Percentiles rank a stretch among this genome's conserved stretches.
These are phyloP conservation scores for Talaromyces sp. DNA, from an alignment of 2,329 filamentous ascomycete species.

Conservation along the genomic window DNA sequence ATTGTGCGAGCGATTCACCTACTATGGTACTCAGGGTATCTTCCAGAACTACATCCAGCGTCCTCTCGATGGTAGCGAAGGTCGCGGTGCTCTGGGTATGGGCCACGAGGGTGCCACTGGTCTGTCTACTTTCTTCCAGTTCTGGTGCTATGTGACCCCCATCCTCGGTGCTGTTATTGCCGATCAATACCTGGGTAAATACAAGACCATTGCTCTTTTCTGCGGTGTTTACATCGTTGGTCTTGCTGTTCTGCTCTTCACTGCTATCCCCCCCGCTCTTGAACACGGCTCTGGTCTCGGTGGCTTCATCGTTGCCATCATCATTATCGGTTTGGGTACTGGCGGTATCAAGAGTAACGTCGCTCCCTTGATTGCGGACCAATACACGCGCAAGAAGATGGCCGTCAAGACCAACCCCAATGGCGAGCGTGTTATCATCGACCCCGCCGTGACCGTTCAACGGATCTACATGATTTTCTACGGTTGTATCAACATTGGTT, in stretches of 20 bases:
- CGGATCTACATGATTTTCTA: conserved; percentile 72
- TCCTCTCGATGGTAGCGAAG: conserved; percentile 33
- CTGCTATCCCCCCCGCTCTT: conserved; percentile 49
- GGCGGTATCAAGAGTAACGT: conserved; percentile 36
- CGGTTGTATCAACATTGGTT: conserved; percentile 68
- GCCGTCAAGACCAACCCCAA: conserved; percentile 37
- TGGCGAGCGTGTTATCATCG: conserved; percentile 57
- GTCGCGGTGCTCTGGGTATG: conserved; percentile 38
- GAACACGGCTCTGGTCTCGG: conserved; percentile 47
- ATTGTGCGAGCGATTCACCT: conserved; percentile 55
- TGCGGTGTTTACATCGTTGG: conserved; percentile 40
- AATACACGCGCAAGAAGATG: conserved; percentile 57
- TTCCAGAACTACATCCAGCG: conserved; percentile 52
- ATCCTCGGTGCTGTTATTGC: conserved; percentile 55
- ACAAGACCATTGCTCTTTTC: conserved; percentile 49
- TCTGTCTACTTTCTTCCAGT: conserved; percentile 50
- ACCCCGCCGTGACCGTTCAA: conserved; percentile 61
- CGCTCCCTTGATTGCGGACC: conserved; percentile 57
- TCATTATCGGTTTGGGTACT: conserved; percentile 62
- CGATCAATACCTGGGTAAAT: conserved; percentile 57
- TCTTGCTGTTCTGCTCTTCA: conserved; percentile 50
- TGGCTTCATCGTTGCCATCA: conserved; percentile 51
- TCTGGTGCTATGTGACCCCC: conserved; percentile 55
- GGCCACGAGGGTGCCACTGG: conserved; percentile 44
- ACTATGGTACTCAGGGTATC: conserved; percentile 38